Percentiles rank a stretch among this genome's conserved stretches.
These are phyloP conservation scores for Zoysia pacifica DNA, from an alignment of 176 grass and related monocot genomes.

Conservation along the genomic window DNA sequence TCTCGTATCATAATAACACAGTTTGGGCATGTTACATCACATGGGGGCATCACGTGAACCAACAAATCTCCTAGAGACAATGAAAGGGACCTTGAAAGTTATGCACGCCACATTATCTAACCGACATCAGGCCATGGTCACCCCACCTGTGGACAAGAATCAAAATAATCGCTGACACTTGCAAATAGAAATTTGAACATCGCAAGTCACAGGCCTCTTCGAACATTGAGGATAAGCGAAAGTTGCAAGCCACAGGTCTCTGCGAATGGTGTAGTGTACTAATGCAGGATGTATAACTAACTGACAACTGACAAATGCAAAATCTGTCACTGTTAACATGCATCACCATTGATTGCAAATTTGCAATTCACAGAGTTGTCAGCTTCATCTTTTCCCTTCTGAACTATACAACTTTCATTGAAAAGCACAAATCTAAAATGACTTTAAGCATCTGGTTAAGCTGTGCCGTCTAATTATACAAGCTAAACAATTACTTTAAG, in stretches of 20 bases:
- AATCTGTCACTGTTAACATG: background rate
- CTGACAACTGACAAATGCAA: background rate
- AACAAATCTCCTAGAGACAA: background rate
- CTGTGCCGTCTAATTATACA: no score
- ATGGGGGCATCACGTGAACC: slow-evolving; percentile 40
- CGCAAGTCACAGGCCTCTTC: background rate
- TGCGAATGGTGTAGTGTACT: background rate
- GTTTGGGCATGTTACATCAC: slow-evolving; percentile 49
- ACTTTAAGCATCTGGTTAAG: no score
- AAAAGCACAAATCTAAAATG: no score
- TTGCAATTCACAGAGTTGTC: no score
- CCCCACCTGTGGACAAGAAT: slow-evolving; percentile 7
- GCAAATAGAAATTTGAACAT: slow-evolving; percentile 8
- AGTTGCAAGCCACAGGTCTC: slow-evolving; percentile 1
- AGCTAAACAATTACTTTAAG: no score
- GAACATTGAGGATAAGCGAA: background rate
- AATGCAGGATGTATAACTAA: background rate
- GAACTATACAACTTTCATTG: no score
- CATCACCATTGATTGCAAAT: background rate
- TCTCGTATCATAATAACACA: slow-evolving; percentile 3
- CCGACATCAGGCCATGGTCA: slow-evolving; percentile 23
- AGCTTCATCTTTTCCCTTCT: no score
- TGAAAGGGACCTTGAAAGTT: slow-evolving; percentile 35
- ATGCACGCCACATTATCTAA: slow-evolving; percentile 26
- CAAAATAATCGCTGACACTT: slow-evolving; percentile 5